These are phyloP conservation scores for Vitellaria paradoxa DNA, from an alignment of 179 eudicot genomes.

Conservation along the genomic window DNA sequence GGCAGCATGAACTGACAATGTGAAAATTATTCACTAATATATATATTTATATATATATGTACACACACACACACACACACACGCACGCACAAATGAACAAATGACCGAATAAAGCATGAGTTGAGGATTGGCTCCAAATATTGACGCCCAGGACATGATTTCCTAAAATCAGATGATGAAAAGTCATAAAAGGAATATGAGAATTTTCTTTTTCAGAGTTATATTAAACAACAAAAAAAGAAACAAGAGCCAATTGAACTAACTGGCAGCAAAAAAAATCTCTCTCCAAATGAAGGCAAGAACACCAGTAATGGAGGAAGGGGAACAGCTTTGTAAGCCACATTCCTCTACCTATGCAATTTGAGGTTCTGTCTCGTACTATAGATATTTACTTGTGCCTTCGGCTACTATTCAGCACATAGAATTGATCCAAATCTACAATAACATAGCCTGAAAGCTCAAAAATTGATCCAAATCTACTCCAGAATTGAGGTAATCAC, in stretches of 20 bases:
- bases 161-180: background rate
- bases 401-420: background rate
- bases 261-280: no score
- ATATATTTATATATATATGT: no score
- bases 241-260: no score
- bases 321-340: background rate
- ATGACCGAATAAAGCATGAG: no score
- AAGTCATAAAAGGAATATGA: background rate
- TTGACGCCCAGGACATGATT: background rate
- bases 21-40: no score
- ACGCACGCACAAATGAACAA: no score
- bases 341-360: no score
- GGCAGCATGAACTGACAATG: no score
- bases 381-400: background rate
- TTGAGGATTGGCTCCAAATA: background rate
- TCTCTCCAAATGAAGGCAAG: no score
- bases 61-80: no score
- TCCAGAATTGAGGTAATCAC: constrained; percentile 1
- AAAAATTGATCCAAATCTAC: background rate
- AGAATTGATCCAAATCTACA: background rate
- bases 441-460: background rate
- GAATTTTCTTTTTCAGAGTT: no score
- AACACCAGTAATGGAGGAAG: background rate
- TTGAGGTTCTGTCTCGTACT: background rate
- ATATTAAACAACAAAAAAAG: no score